These are phyloP conservation scores for Dillenia suffruticosa DNA, from an alignment of 164 flowering plant species.

Conservation along the genomic window DNA sequence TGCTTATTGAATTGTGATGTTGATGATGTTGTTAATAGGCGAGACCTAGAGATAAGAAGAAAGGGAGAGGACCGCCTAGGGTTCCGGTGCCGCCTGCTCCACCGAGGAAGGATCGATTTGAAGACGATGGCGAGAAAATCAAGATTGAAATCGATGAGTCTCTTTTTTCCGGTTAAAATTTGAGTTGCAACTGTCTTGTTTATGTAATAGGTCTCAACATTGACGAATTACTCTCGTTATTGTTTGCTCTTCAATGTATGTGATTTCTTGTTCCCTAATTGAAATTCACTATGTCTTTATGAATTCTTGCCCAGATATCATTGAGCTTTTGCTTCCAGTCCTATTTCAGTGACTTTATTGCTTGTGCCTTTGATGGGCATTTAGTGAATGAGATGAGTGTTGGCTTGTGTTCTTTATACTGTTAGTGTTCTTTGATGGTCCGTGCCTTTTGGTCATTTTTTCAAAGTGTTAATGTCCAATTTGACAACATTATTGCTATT, in stretches of 20 bases:
- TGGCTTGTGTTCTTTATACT: no score
- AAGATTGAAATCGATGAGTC: slow-evolving; percentile 73
- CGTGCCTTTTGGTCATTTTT: no score
- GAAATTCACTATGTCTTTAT: slow-evolving; percentile 2
- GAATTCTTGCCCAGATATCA: background rate
- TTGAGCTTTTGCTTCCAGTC: no score
- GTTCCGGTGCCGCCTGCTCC: slow-evolving; percentile 52
- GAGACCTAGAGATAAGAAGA: slow-evolving; percentile 77
- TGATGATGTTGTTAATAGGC: slow-evolving; percentile 34
- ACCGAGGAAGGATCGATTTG: slow-evolving; percentile 61
- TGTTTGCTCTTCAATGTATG: background rate
- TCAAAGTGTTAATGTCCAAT: no score
- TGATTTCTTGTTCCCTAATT: background rate
- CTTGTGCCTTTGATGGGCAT: no score
- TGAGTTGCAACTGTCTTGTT: background rate
- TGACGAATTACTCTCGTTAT: background rate
- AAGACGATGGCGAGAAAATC: slow-evolving; percentile 44
- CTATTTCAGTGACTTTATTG: no score
- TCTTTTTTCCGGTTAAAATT: slow-evolving; percentile 24
- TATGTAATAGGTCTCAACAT: slow-evolving; percentile 8
- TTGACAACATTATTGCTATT: no score
- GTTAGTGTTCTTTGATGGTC: no score
- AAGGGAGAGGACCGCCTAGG: slow-evolving; percentile 88
- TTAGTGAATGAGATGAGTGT: no score
- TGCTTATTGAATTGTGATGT: background rate